Conservation (phyloP, 2,329 filamentous ascomycete genomes). For the Monosporascus sp. region DNA sequence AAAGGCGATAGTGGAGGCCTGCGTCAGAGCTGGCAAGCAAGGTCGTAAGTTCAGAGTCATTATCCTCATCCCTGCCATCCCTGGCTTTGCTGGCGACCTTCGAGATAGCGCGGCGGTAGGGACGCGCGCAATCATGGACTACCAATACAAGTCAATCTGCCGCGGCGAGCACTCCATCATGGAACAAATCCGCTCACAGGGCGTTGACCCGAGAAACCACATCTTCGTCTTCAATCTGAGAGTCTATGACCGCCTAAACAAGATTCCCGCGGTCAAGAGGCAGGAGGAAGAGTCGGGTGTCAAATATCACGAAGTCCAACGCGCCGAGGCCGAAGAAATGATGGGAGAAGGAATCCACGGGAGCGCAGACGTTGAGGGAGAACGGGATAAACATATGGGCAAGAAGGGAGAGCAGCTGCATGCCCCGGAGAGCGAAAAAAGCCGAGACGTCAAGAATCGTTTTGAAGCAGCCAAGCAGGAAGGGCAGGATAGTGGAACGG, state of each 20-base stretch:
- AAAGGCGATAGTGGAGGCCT: constrained; percentile 83
- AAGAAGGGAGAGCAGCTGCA: constrained; percentile 32
- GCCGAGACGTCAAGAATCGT: constrained; percentile 42
- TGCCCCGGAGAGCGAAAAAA: constrained; percentile 28
- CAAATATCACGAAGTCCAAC: constrained; percentile 79
- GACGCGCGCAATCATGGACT: constrained; percentile 95
- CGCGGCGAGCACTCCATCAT: constrained; percentile 90
- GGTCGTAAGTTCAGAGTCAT: constrained; percentile 87
- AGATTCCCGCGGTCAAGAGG: constrained; percentile 66
- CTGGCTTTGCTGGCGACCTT: constrained; percentile 90
- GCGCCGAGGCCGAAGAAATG: constrained; percentile 82
- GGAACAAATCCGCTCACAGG: constrained; percentile 66
- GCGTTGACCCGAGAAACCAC: constrained; percentile 72
- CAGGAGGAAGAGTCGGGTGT: constrained; percentile 79
- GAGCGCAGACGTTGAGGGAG: constrained; percentile 37
- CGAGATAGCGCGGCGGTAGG: constrained; percentile 77
- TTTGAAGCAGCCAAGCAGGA: constrained; percentile 47
- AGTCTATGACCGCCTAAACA: constrained; percentile 88
- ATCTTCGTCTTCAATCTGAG: constrained; percentile 93
- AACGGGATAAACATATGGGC: constrained; percentile 47
- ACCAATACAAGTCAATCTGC: constrained; percentile 94
- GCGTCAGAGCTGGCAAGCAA: constrained; percentile 75
- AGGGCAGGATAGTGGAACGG: constrained; percentile 31
- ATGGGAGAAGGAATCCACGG: constrained; percentile 73
- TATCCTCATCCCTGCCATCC: constrained; percentile 83